Evolutionary conservation across 2,329 filamentous ascomycete species (phyloP).

Genomic region (Thermochaetoides dissita): DNA sequence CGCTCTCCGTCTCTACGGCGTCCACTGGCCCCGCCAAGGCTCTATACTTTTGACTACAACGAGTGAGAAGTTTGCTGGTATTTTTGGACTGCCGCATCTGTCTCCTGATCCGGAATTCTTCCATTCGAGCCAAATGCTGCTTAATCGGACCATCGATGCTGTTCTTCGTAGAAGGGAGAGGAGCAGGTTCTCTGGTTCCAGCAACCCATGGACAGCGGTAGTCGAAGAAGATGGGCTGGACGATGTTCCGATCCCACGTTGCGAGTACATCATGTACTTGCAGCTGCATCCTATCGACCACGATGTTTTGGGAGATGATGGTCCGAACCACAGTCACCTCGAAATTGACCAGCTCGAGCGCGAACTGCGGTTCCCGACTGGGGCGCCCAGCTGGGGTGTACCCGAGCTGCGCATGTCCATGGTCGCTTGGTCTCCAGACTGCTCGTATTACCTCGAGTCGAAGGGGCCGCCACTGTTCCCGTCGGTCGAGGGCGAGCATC

Average conservation of each 20-base stretch:
- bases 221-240: conserved; percentile 40
- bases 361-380: conserved; percentile 47
- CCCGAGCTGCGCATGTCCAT: conserved; percentile 48
- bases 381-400: conserved; percentile 39
- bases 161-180: conserved; percentile 52
- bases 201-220: conserved; percentile 65
- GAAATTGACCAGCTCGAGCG: conserved; percentile 41
- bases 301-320: conserved; percentile 20
- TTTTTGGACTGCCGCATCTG: conserved; percentile 80
- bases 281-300: conserved; percentile 52
- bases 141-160: conserved; percentile 59
- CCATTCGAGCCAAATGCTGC: conserved; percentile 43
- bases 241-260: conserved; percentile 53
- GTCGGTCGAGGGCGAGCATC: conserved; percentile 37
- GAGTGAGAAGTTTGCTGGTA: conserved; percentile 85
- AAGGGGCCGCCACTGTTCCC: conserved; percentile 46
- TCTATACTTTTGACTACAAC: conserved; percentile 72
- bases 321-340: conserved; percentile 22
- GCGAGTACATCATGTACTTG: conserved; percentile 78
- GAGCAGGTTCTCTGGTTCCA: conserved; percentile 39
- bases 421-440: conserved; percentile 55
- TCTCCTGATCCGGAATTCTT: conserved; percentile 45
- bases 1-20: conserved; percentile 67
- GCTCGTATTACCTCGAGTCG: conserved; percentile 50
- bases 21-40: conserved; percentile 75